Conservation (phyloP, 208 protist species). For the Vickermania spadyakhi region DNA sequence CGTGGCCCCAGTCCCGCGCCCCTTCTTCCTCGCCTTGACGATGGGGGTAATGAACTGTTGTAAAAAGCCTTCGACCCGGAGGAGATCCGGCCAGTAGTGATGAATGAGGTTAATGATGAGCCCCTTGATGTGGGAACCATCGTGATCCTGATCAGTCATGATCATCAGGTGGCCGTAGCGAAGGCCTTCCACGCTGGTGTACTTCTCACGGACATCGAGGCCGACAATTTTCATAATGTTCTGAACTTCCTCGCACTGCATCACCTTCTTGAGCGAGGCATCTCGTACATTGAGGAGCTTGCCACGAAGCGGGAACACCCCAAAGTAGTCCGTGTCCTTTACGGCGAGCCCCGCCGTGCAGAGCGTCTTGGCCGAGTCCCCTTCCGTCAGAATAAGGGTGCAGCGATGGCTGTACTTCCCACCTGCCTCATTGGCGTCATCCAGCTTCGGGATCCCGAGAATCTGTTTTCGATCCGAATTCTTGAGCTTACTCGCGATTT, state of each 20-base stretch:
- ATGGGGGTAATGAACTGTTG: conserved; percentile 99
- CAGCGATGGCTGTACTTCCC: conserved; percentile 92
- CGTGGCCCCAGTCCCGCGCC: conserved; percentile 29
- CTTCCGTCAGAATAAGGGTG: conserved; percentile 99
- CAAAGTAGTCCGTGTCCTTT: conserved; percentile 98
- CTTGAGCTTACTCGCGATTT: conserved; percentile 77
- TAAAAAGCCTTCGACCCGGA: conserved; percentile 96
- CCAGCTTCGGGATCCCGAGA: conserved; percentile 98
- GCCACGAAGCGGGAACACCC: conserved; percentile 99
- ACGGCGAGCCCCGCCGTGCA: conserved; percentile 97
- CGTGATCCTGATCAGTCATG: conserved; percentile 99
- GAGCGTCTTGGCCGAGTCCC: conserved; percentile 98
- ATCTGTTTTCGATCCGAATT: conserved; percentile 77
- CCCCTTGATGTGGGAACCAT: conserved; percentile 99
- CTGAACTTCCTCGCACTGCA: conserved; percentile 95
- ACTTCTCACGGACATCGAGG: conserved; percentile 90
- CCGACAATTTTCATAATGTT: conserved; percentile 94
- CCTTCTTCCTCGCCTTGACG: conserved; percentile 95
- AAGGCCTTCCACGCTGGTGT: conserved; percentile 82
- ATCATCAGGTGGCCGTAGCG: conserved; percentile 99
- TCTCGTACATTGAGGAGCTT: conserved; percentile 99
- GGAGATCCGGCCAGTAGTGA: conserved; percentile 98
- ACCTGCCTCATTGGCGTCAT: conserved; percentile 99
- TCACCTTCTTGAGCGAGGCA: conserved; percentile 89
- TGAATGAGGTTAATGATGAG: conserved; percentile 99